phyloP scores from a whole-genome alignment of 1,284 basidiomycete genomes.

The Ustilago hordei region DNA sequence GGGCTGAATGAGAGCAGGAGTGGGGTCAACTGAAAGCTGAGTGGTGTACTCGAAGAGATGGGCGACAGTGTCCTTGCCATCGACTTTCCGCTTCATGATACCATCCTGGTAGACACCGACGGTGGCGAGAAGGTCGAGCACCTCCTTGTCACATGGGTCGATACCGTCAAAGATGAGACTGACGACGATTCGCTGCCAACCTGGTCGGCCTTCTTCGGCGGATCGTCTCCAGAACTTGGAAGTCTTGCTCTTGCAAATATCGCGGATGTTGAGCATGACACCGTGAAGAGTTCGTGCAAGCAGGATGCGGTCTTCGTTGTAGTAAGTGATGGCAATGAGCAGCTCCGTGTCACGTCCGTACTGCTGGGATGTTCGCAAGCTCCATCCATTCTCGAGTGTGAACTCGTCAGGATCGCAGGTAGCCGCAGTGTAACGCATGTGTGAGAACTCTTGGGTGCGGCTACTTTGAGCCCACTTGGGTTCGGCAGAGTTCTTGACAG shows the following conservation, averaged over 20 bases:
- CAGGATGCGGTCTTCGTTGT: conserved; percentile 96
- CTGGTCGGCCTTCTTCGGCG: conserved; percentile 79
- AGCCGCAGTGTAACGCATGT: conserved; percentile 83
- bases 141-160: conserved; percentile 89
- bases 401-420: conserved; percentile 97
- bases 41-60: conserved; percentile 80
- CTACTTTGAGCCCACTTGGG: conserved; percentile 75
- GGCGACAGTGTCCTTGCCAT: conserved; percentile 89
- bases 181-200: conserved; percentile 93
- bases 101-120: conserved; percentile 75
- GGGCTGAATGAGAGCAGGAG: conserved; percentile 88
- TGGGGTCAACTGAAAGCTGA: conserved; percentile 80
- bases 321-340: conserved; percentile 75
- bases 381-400: conserved; percentile 76
- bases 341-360: conserved; percentile 93
- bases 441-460: conserved; percentile 79
- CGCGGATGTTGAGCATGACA: conserved; percentile 97
- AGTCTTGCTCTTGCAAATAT: conserved; percentile 94
- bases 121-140: conserved; percentile 70
- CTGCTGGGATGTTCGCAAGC: conserved; percentile 80
- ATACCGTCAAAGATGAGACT: conserved; percentile 87
- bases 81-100: conserved; percentile 90
- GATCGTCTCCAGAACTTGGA: conserved; percentile 82
- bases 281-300: conserved; percentile 81
- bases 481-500: conserved; percentile 86